Percentiles rank a stretch among this genome's conserved stretches.
phyloP scores from a whole-genome alignment of 768 basidiomycete genomes.

The Auricularia sp. region DNA sequence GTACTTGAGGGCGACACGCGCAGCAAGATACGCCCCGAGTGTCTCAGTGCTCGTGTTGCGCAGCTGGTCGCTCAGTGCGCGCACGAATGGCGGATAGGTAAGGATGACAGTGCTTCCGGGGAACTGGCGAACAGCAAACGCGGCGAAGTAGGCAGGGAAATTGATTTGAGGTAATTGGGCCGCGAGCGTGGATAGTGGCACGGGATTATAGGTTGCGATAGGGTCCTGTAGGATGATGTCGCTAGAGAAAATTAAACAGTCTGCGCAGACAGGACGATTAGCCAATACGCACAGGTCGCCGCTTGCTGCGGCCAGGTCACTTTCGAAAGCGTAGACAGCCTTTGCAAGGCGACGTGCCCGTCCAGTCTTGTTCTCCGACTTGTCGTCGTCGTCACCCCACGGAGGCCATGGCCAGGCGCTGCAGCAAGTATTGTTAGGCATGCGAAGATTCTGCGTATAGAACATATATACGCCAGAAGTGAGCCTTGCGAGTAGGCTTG shows the following conservation, averaged over 20 bases:
- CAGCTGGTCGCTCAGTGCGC: conserved; percentile 58
- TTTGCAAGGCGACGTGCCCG: conserved; percentile 55
- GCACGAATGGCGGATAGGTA: conserved; percentile 69
- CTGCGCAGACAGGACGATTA: not conserved
- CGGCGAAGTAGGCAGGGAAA: conserved; percentile 77
- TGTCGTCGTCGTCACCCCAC: conserved; percentile 60
- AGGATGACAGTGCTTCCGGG: conserved; percentile 65
- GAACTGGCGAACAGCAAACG: conserved; percentile 69
- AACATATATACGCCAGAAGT: conserved; percentile 25
- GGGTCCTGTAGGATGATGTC: conserved; percentile 72
- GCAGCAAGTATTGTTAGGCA: conserved; percentile 38
- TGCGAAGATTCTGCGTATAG: conserved; percentile 11
- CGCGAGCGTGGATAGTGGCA: conserved; percentile 57
- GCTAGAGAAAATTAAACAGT: conserved; percentile 23
- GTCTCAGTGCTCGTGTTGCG: conserved; percentile 55
- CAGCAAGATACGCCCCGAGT: conserved; percentile 78
- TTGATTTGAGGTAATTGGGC: conserved; percentile 62
- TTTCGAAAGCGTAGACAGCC: conserved; percentile 69
- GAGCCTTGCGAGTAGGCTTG: conserved; percentile 11
- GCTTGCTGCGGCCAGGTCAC: conserved; percentile 62
- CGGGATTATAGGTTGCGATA: conserved; percentile 80
- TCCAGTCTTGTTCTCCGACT: conserved; percentile 40
- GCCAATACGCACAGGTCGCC: conserved; percentile 55
- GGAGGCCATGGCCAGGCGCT: conserved; percentile 76
- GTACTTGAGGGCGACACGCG: conserved; percentile 59